Evolutionary conservation across 495 filamentous ascomycete species (phyloP).

Genomic region (Lasiosphaeria hispida): DNA sequence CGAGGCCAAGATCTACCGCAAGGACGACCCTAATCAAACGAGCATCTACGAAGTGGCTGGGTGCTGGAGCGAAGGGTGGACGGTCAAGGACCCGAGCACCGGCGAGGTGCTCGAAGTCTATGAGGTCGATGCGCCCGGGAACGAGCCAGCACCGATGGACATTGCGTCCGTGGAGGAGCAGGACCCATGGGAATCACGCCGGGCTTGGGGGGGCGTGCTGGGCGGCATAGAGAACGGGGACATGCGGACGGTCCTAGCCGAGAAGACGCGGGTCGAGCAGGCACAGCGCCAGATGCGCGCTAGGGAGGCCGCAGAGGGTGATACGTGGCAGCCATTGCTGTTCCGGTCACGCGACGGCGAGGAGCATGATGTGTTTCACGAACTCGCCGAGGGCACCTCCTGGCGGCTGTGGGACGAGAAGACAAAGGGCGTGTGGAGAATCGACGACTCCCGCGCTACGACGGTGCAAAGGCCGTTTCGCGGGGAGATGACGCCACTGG

Average conservation of each 20-base stretch:
- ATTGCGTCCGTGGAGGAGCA: conserved; percentile 32
- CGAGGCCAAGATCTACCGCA: conserved; percentile 24
- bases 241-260: conserved; percentile 32
- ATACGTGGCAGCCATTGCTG: conserved; percentile 60
- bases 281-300: conserved; percentile 58
- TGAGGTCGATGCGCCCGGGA: conserved; percentile 31
- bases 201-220: conserved; percentile 41
- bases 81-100: conserved; percentile 31
- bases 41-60: conserved; percentile 35
- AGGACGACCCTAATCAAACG: conserved; percentile 17
- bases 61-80: conserved; percentile 43
- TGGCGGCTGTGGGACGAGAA: conserved; percentile 25
- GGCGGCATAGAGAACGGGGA: conserved; percentile 32
- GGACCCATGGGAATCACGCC: conserved; percentile 44
- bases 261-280: conserved; percentile 41
- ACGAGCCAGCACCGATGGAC: conserved; percentile 22
- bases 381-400: conserved; percentile 19
- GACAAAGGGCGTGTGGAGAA: conserved; percentile 38
- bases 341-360: conserved; percentile 25
- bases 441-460: conserved; percentile 17
- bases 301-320: conserved; percentile 54
- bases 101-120: conserved; percentile 33
- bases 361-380: conserved; percentile 27
- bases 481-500: conserved; percentile 27
- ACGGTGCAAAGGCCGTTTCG: conserved; percentile 29